Evolutionary conservation across 805 yeast genomes (phyloP), one percentile per base, ranked within the genome.

Genomic region (Candida adriatica): DNA sequence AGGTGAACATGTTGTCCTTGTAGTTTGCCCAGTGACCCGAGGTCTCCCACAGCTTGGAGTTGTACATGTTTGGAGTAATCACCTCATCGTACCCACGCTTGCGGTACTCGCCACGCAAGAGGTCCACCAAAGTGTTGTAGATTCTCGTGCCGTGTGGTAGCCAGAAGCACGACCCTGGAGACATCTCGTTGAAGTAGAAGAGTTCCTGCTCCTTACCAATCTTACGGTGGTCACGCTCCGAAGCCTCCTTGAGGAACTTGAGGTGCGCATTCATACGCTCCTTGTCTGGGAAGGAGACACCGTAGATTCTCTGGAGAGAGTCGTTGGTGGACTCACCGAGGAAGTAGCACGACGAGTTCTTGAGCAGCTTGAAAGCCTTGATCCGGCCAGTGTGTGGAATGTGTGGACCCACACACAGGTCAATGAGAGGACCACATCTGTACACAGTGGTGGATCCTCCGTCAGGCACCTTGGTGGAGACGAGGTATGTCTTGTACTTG

Each of bases 21-120:
- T 92, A 92, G 66, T 92, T 92, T 27, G 73, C 94, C 98, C 97
- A 92, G 63, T 92, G 98, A 46, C 98, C 98, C 9, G 97, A 88
- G 34, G 92, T 83, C 68, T 90, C 95, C 99, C 99, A 92, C 52
- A 92, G 72, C 63, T 90, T 90, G 40, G 96, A 66, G 68, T 88
- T 90, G 75, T 75, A 92, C 97, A 92, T 92, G 68, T 92, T 92
- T 53, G 99, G 99, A 41, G 98, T 88, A 58, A 92, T 90, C 45
- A 92, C 98, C 68, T 92, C 99, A 43, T 92, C 96, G 61, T 83
- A 92, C 24, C 96, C 97, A 62, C 98, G 81, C 63, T 74, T 77
- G 55, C 81, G 78, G 65, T 92, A 92, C 66, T 92, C 95, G 33
- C 61, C 56, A 64, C 90, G 76, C 64, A 92, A 57, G 61, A 86